Evolutionary conservation across 2,329 filamentous ascomycete species (phyloP), one percentile per base, ranked within the genome.

Genomic region (Monosporascus sp.): DNA sequence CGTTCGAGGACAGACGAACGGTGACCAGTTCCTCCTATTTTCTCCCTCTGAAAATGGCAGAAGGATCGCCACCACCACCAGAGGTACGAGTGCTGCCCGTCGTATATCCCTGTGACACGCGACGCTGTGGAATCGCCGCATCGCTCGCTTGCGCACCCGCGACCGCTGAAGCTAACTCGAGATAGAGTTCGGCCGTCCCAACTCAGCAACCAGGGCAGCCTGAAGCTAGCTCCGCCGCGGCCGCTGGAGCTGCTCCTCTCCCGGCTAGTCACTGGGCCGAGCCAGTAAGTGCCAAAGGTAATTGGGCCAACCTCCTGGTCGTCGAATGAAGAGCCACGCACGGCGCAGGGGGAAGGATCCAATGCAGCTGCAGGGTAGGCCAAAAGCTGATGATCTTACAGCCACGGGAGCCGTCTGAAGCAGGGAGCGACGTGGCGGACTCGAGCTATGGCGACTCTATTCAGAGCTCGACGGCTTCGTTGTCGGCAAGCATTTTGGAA

Each of bases 401-500:
- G 37, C 25, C 37, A 22, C 35, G 22, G 9, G 39, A 27, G 11
- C 24, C n/a, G 17, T 17, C 39, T 15, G 27, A 31, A 31, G 20
- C 39, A 17, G 37, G 7, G 31, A 20, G 24, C n/a, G 22, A 39
- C 15, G 31, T 31, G 7, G 17, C 2, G n/a, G 25, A 35, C 17
- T 24, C 39, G 25, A 51, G 43, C 25, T 46, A 46, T 46, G 43
- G 43, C 43, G 43, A 46, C 24, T 46, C 31, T 11, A 37, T 41
- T 27, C 41, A 15, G 22, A 67, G 64, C 50, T 60, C 60, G 20
- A 61, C 63, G 5, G 58, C 60, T 36, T 66, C 64, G 25, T 56
- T 67, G 20, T 62, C 64, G 5, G 59, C 63, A n/a, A 65, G 64
- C 45, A 65, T 67, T 44, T 36, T 67, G 24, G 60, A 67, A 44